A percentile compares a stretch with the other conserved stretches of the same genome.
Conservation (phyloP, 176 grass and related monocot species). For the Tuctoria greenei region DNA sequence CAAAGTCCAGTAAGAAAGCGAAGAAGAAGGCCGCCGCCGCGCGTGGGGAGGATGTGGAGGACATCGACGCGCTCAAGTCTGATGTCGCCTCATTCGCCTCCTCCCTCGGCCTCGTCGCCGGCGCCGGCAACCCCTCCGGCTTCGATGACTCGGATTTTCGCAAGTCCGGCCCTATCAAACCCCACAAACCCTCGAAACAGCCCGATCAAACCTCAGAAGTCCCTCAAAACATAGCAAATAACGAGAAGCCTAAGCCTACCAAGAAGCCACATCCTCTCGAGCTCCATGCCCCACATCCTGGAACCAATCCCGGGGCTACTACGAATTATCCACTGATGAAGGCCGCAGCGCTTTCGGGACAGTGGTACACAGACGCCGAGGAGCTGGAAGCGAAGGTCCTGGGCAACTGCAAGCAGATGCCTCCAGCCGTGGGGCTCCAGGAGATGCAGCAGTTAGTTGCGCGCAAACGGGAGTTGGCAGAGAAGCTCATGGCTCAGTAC, state of each 20-base stretch:
- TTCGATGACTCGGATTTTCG: slow-evolving; percentile 95
- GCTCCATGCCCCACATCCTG: slow-evolving; percentile 2
- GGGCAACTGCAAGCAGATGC: slow-evolving; percentile 34
- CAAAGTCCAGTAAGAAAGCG: slow-evolving; percentile 36
- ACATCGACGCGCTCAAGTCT: slow-evolving; percentile 67
- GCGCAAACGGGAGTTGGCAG: slow-evolving; percentile 65
- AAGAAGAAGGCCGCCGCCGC: slow-evolving; percentile 34
- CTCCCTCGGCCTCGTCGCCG: slow-evolving; percentile 60
- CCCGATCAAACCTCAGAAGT: slow-evolving; percentile 10
- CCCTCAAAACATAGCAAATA: not conserved
- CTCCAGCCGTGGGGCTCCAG: slow-evolving; percentile 37
- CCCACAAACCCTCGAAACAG: slow-evolving; percentile 30
- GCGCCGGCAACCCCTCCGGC: slow-evolving; percentile 43
- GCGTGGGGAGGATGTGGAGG: slow-evolving; percentile 24
- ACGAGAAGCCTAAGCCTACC: slow-evolving; percentile 14
- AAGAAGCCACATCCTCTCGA: slow-evolving; percentile 69
- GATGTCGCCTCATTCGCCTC: slow-evolving; percentile 89
- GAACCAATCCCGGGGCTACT: not conserved
- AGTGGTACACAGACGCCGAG: slow-evolving; percentile 69
- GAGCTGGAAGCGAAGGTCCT: slow-evolving; percentile 67
- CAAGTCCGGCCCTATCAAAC: slow-evolving; percentile 58
- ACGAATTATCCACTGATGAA: slow-evolving; percentile 62
- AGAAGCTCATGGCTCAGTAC: slow-evolving; percentile 79
- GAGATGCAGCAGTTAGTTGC: slow-evolving; percentile 62
- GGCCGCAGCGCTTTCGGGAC: slow-evolving; percentile 48